Conservation (phyloP, 768 basidiomycete genomes). For the Tylopilus sp. region DNA sequence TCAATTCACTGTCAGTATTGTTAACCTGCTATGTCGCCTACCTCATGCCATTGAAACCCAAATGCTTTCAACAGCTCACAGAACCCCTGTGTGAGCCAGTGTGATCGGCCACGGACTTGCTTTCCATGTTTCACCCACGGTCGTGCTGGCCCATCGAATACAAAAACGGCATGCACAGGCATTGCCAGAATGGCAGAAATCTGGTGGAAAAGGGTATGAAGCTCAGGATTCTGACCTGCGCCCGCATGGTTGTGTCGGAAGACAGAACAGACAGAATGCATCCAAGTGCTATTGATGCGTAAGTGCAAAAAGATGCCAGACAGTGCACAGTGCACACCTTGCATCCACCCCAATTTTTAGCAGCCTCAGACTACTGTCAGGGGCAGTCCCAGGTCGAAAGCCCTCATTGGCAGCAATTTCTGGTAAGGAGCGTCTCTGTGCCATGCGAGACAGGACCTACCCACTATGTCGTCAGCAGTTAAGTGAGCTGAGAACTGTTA, state of each 20-base stretch:
- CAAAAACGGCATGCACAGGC: neutral
- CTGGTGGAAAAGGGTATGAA: neutral
- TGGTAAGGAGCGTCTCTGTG: neutral
- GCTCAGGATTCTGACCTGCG: neutral
- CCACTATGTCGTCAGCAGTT: too few relatives aligned
- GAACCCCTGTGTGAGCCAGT: neutral
- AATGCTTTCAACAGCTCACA: neutral
- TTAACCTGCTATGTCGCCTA: neutral
- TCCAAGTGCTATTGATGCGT: neutral
- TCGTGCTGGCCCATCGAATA: neutral
- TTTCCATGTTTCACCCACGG: neutral
- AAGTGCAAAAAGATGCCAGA: too few relatives aligned
- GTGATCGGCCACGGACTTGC: neutral
- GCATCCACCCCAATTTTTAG: neutral
- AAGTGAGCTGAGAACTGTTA: too few relatives aligned
- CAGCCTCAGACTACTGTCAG: neutral
- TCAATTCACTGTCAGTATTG: neutral
- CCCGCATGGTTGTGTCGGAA: neutral
- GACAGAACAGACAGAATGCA: neutral
- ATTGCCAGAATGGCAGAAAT: neutral
- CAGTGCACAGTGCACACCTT: too few relatives aligned
- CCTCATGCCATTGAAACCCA: neutral
- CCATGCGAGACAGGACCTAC: neutral
- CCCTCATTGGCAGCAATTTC: neutral
- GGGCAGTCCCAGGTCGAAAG: neutral